Evolutionary conservation across 2,329 filamentous ascomycete genomes (phyloP).

Genomic region (Aureobasidium uvarum): DNA sequence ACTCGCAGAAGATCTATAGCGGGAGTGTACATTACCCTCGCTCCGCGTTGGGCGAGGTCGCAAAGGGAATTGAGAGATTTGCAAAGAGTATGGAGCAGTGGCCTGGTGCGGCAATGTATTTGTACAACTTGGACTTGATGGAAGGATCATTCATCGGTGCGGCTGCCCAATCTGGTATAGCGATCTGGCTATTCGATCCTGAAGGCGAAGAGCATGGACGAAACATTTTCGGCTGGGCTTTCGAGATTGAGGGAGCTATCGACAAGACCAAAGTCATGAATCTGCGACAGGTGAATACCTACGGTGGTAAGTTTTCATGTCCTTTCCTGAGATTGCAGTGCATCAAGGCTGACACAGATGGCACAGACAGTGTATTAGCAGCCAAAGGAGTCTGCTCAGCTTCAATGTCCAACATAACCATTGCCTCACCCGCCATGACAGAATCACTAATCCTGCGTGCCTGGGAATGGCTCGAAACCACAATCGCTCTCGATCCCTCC

Average conservation of each 20-base stretch:
- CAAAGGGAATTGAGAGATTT: neutral
- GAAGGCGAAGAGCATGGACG: slow-evolving; percentile 4
- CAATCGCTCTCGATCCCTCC: neutral
- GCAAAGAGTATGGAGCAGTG: neutral
- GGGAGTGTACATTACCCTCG: neutral
- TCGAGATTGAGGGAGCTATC: slow-evolving; percentile 15
- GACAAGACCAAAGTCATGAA: slow-evolving; percentile 9
- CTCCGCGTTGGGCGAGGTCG: neutral
- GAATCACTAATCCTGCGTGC: slow-evolving; percentile 1
- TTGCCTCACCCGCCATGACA: neutral
- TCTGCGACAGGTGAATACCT: neutral
- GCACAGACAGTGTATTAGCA: slow-evolving; percentile 4
- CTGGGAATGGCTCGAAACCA: slow-evolving; percentile 15
- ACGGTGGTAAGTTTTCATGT: neutral
- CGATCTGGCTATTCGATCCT: slow-evolving; percentile 3
- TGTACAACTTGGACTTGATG: slow-evolving; percentile 7
- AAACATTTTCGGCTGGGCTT: slow-evolving; percentile 5
- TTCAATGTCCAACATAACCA: slow-evolving; percentile 2
- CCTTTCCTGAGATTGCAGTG: neutral
- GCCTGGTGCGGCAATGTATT: slow-evolving; percentile 7
- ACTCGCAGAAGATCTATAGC: neutral
- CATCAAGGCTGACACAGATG: neutral
- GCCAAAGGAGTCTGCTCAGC: slow-evolving; percentile 2
- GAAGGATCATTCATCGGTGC: neutral
- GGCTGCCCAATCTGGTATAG: neutral